These are phyloP conservation scores for Collybiopsis confluens DNA, from an alignment of 768 basidiomycete species.

Conservation along the genomic window DNA sequence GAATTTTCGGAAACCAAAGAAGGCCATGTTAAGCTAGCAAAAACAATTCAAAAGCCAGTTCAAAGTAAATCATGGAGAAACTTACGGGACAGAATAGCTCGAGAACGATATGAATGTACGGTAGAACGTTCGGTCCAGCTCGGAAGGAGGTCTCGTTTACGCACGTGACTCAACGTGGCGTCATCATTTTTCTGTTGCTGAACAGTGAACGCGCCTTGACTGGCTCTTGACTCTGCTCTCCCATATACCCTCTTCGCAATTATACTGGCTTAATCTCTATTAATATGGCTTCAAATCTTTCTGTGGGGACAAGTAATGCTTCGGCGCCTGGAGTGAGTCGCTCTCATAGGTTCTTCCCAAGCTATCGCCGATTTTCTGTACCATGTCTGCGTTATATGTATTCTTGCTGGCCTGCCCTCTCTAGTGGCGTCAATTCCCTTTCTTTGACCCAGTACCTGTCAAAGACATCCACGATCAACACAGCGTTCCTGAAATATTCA, in stretches of 20 bases:
- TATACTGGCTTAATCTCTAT: too few relatives aligned
- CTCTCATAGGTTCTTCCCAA: not conserved
- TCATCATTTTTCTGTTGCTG: too few relatives aligned
- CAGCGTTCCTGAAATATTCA: constrained; percentile 74
- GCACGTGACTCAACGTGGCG: too few relatives aligned
- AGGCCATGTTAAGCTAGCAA: constrained; percentile 45
- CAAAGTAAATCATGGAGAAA: not conserved
- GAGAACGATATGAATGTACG: not conserved
- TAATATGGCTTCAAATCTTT: constrained; percentile 26
- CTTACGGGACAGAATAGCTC: not conserved
- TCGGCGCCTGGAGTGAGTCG: constrained; percentile 20
- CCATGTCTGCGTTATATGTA: not conserved
- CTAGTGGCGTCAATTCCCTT: constrained; percentile 86
- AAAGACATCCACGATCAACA: constrained; percentile 77
- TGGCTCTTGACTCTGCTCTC: not conserved
- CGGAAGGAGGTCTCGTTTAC: too few relatives aligned
- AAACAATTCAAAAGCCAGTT: not conserved
- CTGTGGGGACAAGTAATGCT: constrained; percentile 21
- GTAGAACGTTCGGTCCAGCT: constrained; percentile 2
- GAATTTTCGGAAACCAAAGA: constrained; percentile 80
- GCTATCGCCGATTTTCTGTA: not conserved
- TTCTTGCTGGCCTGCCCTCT: not conserved
- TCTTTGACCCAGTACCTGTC: constrained; percentile 78
- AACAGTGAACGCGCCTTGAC: too few relatives aligned
- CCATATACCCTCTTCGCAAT: not conserved